Base-by-base conservation (phyloP, 106 monocot species). In the Apostasia ramifera region DNA sequence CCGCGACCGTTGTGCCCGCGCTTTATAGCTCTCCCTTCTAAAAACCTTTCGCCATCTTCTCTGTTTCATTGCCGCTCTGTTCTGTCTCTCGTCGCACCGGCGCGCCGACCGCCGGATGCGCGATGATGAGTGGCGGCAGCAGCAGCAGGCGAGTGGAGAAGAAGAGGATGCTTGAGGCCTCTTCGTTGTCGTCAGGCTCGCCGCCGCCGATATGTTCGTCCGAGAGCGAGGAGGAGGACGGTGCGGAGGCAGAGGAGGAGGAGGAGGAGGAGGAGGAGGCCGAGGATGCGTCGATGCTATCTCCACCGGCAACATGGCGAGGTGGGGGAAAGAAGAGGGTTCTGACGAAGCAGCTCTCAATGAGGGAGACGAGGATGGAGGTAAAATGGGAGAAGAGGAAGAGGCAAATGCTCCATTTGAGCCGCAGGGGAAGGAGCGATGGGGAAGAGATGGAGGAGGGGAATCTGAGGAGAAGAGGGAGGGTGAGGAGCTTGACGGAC, bases 351-450 rank as follows among this genome's bases (percentile, higher is more conserved):
- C 92, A 88, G 76, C 78, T 85, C 7, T 89, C 89, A 4, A 85
- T 89, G 89, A 82, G 72, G 75, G 89, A 93, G 73, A 89, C 82
- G 15, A 78, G 55, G 3, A 77, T 83, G 47, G 93, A 93, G 73
- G 86, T 82, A 5, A 70, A 76, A 68, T 93, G 93, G 89, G 93
- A 93, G 73, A 76, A 71, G 75, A 69, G 81, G 37, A 63, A 80
- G 42, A 68, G 82, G 40, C 79, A 81, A 66, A 72, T 79, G 53
- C 8, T 79, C 12, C n/a, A n/a, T 70, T 55, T 59, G 8, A 53
- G 70, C 7, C 58, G 57, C 44, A 4, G 66, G 15, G 13, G 59
- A 61, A 46, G 72, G 41, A 57, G 48, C 8, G 13, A 1, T 0
- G 57, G 54, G 2, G 62, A 11, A 8, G 59, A 40, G 57, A 58